These are phyloP conservation scores for Saccharomycopsis fodiens DNA, from an alignment of 805 yeast species.

Conservation along the genomic window DNA sequence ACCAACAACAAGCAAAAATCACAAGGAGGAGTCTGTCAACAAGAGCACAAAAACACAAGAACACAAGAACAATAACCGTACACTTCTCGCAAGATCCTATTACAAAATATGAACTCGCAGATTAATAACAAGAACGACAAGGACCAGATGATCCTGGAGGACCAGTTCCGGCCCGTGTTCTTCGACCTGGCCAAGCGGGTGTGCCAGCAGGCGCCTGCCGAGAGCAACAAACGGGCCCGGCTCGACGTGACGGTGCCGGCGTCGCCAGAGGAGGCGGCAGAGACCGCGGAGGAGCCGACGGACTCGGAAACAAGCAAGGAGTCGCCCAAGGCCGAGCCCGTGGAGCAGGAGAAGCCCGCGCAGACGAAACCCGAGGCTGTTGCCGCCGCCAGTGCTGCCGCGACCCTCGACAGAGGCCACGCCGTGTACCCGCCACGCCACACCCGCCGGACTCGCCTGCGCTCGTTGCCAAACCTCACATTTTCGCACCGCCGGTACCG, in stretches of 20 bases:
- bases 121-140: conserved; percentile 30
- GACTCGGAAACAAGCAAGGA: neutral
- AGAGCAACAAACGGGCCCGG: conserved; percentile 30
- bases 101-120: conserved; percentile 33
- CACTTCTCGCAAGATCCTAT: too few species aligned
- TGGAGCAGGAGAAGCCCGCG: conserved; percentile 19
- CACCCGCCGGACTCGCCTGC: conserved; percentile 11
- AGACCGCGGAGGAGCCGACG: neutral
- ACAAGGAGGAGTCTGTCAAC: too few species aligned
- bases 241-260: conserved; percentile 21
- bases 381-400: neutral
- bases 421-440: neutral
- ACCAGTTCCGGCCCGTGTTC: conserved; percentile 26
- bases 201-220: conserved; percentile 20
- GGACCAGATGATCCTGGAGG: conserved; percentile 30
- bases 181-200: conserved; percentile 24
- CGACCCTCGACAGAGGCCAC: neutral
- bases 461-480: conserved; percentile 15
- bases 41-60: too few species aligned
- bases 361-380: neutral
- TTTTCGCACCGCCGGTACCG: conserved; percentile 17
- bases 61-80: too few species aligned
- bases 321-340: neutral
- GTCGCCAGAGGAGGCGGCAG: conserved; percentile 26
- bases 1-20: too few species aligned